Evolutionary conservation across 441 rosid genomes (phyloP).

Genomic region (Euphorbia celastroides): DNA sequence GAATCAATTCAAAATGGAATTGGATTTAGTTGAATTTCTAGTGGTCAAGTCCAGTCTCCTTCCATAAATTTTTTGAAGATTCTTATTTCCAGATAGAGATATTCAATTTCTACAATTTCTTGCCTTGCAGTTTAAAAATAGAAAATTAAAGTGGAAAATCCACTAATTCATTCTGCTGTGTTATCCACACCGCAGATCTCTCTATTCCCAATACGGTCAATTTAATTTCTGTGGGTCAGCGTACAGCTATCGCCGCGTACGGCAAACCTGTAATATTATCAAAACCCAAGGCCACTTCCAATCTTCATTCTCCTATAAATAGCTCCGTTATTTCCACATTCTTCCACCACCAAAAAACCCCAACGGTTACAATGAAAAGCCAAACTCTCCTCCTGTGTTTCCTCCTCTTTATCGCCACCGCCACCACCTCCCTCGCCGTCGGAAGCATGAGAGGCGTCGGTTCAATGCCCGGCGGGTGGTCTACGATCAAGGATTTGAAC

Average conservation of each 20-base stretch:
- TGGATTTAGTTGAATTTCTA: too few species aligned
- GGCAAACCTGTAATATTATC: background rate
- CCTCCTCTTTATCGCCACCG: background rate
- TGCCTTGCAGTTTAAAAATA: background rate
- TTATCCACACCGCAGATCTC: background rate
- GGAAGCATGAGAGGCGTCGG: slow-evolving; percentile 12
- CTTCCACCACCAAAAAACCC: background rate
- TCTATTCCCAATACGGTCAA: background rate
- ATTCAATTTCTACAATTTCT: too few species aligned
- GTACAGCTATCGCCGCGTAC: background rate
- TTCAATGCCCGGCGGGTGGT: slow-evolving; percentile 38
- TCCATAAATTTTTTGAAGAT: background rate
- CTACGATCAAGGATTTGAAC: slow-evolving; percentile 34
- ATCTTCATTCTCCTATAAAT: background rate
- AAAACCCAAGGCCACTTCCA: background rate
- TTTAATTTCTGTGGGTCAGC: background rate
- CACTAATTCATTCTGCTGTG: background rate
- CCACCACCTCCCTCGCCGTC: background rate
- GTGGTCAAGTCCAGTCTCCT: too few species aligned
- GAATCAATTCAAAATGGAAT: too few species aligned
- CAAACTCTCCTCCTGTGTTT: background rate
- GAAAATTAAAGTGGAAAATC: background rate
- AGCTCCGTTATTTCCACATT: background rate
- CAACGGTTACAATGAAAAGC: background rate
- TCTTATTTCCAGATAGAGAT: background rate